Percentiles rank a stretch among this genome's conserved stretches.
These are phyloP conservation scores for Protomyces macrosporus DNA, from an alignment of 1,139 yeast species.

Conservation along the genomic window DNA sequence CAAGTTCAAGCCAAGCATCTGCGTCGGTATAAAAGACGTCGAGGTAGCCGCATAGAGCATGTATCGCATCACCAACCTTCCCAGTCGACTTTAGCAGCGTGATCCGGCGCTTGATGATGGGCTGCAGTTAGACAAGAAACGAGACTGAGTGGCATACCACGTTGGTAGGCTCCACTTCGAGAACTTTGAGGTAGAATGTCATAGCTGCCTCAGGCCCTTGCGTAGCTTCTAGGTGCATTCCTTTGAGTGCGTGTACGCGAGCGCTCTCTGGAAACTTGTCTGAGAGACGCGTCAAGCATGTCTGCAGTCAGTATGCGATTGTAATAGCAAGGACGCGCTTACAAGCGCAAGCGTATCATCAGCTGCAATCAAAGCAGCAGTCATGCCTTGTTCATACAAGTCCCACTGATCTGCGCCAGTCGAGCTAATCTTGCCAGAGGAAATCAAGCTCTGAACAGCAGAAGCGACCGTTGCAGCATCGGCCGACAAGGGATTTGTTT, in stretches of 20 bases:
- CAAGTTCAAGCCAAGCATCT: constrained; percentile 71
- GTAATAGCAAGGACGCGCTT: neutral
- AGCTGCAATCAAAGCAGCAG: constrained; percentile 26
- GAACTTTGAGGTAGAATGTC: constrained; percentile 18
- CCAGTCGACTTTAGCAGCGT: constrained; percentile 26
- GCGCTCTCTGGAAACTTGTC: constrained; percentile 25
- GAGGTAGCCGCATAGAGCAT: constrained; percentile 48
- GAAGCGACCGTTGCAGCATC: neutral
- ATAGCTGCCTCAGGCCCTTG: constrained; percentile 23
- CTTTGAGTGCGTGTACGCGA: constrained; percentile 27
- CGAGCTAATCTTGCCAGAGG: neutral
- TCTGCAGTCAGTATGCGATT: neutral
- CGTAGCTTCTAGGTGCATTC: constrained; percentile 28
- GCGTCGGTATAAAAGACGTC: constrained; percentile 64
- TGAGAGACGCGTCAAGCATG: constrained; percentile 20
- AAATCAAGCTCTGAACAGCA: constrained; percentile 2
- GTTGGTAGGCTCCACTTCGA: constrained; percentile 25
- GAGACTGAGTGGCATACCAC: neutral
- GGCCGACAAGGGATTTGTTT: neutral
- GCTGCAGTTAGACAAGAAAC: neutral
- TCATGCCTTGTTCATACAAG: constrained; percentile 27
- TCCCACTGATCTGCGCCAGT: constrained; percentile 26
- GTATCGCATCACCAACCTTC: constrained; percentile 36
- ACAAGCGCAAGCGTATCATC: constrained; percentile 26
- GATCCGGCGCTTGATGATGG: constrained; percentile 25